Conservation (phyloP, 345 rosid species). For the Murraya paniculata region DNA sequence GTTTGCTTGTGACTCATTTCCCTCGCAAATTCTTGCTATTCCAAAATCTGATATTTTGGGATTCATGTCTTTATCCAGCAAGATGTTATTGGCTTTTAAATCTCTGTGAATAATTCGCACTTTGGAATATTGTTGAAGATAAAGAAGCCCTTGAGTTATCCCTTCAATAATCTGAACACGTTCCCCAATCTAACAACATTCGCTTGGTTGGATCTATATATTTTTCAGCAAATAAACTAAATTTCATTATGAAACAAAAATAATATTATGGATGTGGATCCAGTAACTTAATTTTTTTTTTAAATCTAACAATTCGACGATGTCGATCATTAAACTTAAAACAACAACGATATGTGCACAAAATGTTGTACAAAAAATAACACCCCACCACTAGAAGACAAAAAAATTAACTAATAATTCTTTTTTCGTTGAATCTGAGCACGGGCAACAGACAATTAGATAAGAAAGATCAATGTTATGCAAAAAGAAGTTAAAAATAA, state of each 20-base stretch:
- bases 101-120: conserved; percentile 40
- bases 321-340: too few relatives aligned
- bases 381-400: too few relatives aligned
- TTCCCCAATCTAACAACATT: not conserved
- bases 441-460: not conserved
- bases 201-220: too few relatives aligned
- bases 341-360: too few relatives aligned
- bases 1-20: not conserved
- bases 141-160: conserved; percentile 48
- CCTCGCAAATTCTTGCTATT: conserved; percentile 15
- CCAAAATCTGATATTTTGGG: conserved; percentile 52
- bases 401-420: not conserved
- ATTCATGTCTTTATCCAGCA: conserved; percentile 40
- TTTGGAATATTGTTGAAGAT: conserved; percentile 47
- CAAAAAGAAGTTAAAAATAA: not conserved
- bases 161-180: conserved; percentile 36
- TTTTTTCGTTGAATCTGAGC: too few relatives aligned
- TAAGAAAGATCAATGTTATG: too few relatives aligned
- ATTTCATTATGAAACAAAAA: too few relatives aligned
- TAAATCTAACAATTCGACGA: too few relatives aligned
- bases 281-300: too few relatives aligned
- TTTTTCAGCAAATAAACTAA: too few relatives aligned
- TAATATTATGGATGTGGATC: too few relatives aligned
- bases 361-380: too few relatives aligned
- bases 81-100: conserved; percentile 34